Evolutionary conservation across 2,329 filamentous ascomycete genomes (phyloP), one percentile per base, ranked within the genome.

Genomic region (Sporothrix luriei): DNA sequence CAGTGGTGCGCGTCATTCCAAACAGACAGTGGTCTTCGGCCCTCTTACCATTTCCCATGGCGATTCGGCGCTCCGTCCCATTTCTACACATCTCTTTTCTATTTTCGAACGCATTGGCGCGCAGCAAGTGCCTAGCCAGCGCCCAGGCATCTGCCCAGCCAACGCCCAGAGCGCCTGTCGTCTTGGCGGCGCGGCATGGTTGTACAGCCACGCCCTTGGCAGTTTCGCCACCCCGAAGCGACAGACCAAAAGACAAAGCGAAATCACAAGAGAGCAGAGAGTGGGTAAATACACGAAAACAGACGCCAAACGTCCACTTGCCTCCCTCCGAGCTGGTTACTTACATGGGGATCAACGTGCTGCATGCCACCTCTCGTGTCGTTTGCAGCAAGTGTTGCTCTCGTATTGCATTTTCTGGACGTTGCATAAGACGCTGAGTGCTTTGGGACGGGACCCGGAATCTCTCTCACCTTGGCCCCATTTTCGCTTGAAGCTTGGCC

Each of bases 181-280:
- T 62, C 57, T 62, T 61, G 55, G 57, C 57, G 57, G 57, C 57
- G 57, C 57, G 38, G 57, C 57, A 21, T n/a, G 38, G 26, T 21
- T 14, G 57, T 62, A 62, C 57, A 62, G 57, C 57, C 57, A 40
- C 49, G 51, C 33, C 51, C 65, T 67, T 67, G 65, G 64, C 65
- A 49, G 49, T 38, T 21, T 49, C 33, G 64, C 64, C 46, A 66
- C 46, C 40, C 46, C 29, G 13, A 24, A 43, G 65, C 49, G 29
- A 67, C 40, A n/a, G 13, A 10, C 16, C 13, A 46, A 64, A 49
- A 33, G 26, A 64, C 40, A 29, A 24, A 43, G 19, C 19, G 11
- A 46, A 29, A 46, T 19, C 19, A 48, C 4, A 29, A 16, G n/a
- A 43, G 9, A 40, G 16, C 38, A 61, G 16, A 65, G 26, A 51